Conservation (phyloP, 2,329 filamentous ascomycete genomes). For the Alternaria sp. region DNA sequence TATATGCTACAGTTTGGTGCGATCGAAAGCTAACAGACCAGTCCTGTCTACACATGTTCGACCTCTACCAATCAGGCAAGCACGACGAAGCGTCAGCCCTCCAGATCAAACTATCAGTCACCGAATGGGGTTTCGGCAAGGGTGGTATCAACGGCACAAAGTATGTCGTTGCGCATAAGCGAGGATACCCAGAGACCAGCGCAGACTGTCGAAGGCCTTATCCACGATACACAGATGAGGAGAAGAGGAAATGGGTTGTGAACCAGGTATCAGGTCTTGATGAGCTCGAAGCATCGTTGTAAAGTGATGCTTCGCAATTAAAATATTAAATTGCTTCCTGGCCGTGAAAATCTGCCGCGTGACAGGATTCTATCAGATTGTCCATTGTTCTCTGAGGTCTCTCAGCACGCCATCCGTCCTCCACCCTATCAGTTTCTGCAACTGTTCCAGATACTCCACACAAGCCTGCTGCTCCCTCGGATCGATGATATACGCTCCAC, state of each 20-base stretch:
- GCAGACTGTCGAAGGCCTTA: constrained; percentile 65
- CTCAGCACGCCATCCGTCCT: constrained; percentile 38
- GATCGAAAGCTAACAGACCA: constrained; percentile 17
- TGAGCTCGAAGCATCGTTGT: constrained; percentile 40
- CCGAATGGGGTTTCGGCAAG: constrained; percentile 66
- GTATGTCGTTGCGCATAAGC: constrained; percentile 65
- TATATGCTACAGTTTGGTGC: background rate
- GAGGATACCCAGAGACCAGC: constrained; percentile 62
- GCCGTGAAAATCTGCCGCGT: background rate
- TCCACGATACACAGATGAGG: constrained; percentile 58
- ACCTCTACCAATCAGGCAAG: constrained; percentile 60
- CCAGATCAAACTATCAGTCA: constrained; percentile 62
- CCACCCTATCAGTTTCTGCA: constrained; percentile 39
- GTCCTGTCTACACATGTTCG: constrained; percentile 58
- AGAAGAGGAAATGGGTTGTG: constrained; percentile 59
- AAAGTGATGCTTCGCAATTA: background rate
- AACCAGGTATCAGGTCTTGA: constrained; percentile 47
- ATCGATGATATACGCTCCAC: constrained; percentile 40
- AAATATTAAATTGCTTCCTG: background rate
- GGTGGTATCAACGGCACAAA: constrained; percentile 70
- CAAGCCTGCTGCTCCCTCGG: constrained; percentile 38
- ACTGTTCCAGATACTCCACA: constrained; percentile 34
- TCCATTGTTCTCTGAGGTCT: constrained; percentile 39
- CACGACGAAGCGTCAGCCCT: constrained; percentile 58
- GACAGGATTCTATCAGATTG: background rate